Evolutionary conservation across 805 yeast genomes (phyloP).

Genomic region (Candida ulmi): DNA sequence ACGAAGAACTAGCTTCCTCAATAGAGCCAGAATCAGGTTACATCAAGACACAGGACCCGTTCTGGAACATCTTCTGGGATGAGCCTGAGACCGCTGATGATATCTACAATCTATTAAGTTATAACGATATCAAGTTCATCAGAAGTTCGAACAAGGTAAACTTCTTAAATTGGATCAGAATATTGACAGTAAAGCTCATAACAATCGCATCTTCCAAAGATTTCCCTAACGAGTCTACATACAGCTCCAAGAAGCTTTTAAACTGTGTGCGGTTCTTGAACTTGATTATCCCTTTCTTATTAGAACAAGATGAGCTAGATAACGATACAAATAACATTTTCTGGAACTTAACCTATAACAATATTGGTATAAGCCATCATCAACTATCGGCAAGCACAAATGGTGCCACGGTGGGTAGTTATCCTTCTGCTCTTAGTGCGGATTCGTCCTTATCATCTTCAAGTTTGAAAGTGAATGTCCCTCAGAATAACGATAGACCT

Average conservation of each 20-base stretch:
- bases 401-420: constrained; percentile 23
- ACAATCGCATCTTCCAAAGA: constrained; percentile 14
- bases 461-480: constrained; percentile 14
- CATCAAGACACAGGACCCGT: constrained; percentile 23
- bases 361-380: constrained; percentile 3
- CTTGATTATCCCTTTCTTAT: constrained; percentile 59
- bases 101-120: constrained; percentile 50
- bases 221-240: constrained; percentile 20
- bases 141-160: constrained; percentile 54
- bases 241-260: constrained; percentile 34
- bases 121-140: constrained; percentile 52
- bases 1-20: neutral
- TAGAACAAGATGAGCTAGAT: constrained; percentile 41
- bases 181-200: constrained; percentile 28
- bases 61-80: constrained; percentile 44
- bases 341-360: constrained; percentile 33
- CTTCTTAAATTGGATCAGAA: constrained; percentile 47
- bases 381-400: constrained; percentile 3
- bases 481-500: constrained; percentile 6
- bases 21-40: neutral
- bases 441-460: constrained; percentile 11
- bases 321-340: constrained; percentile 32
- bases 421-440: constrained; percentile 19
- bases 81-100: constrained; percentile 50
- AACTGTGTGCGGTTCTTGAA: constrained; percentile 63